Evolutionary conservation across 768 basidiomycete genomes (phyloP).

Genomic region (Tricholoma saponaceum): DNA sequence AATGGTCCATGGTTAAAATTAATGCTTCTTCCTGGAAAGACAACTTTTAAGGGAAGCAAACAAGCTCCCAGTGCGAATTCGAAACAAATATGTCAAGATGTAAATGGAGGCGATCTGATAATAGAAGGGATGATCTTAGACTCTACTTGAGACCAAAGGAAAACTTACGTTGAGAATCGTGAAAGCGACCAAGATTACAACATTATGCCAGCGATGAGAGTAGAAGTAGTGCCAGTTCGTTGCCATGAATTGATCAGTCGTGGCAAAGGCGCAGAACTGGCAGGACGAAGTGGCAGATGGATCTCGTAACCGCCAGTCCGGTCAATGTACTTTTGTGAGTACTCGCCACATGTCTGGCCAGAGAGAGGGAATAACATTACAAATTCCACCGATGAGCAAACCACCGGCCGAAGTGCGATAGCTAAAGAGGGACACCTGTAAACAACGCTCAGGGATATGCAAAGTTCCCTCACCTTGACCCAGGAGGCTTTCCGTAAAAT

Average conservation of each 20-base stretch:
- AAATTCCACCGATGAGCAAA: conserved; percentile 59
- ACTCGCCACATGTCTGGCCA: conserved; percentile 53
- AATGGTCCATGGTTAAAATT: too few relatives aligned
- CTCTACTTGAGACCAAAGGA: neutral
- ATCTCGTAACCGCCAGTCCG: conserved; percentile 53
- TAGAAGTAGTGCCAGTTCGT: conserved; percentile 44
- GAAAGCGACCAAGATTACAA: conserved; percentile 47
- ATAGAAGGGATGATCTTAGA: too few relatives aligned
- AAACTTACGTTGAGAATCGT: conserved; percentile 47
- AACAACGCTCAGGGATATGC: too few relatives aligned
- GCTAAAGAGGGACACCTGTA: conserved; percentile 30
- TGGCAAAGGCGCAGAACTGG: conserved; percentile 48
- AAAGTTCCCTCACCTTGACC: conserved; percentile 33
- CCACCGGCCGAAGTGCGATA: conserved; percentile 44
- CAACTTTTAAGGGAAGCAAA: too few relatives aligned
- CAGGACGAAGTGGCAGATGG: conserved; percentile 46
- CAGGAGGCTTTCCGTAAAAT: conserved; percentile 47
- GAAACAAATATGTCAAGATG: too few relatives aligned
- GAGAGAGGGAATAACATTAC: conserved; percentile 54
- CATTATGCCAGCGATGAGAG: conserved; percentile 46
- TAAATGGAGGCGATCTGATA: too few relatives aligned
- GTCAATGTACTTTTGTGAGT: conserved; percentile 46
- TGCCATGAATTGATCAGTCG: conserved; percentile 46
- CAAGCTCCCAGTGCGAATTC: too few relatives aligned
- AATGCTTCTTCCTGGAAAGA: too few relatives aligned